Evolutionary conservation across 495 filamentous ascomycete genomes (phyloP), one percentile per base, ranked within the genome.

Genomic region (Xylaria grammica): DNA sequence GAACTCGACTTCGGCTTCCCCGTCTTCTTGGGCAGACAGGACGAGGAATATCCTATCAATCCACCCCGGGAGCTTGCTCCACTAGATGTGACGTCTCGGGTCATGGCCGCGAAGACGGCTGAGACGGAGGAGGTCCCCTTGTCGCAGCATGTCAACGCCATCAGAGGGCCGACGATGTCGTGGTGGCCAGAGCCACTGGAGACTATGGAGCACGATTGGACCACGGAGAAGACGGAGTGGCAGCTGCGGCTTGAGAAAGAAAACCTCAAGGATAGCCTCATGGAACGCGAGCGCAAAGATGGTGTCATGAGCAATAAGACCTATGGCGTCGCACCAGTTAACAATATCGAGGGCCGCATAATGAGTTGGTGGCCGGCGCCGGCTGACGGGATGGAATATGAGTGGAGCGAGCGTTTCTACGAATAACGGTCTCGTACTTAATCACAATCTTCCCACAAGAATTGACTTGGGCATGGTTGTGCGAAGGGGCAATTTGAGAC

Each of bases 321-420:
- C 20, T 30, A 42, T 15, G 48, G 22, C 32, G 29, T 32, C 2
- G 20, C 10, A 30, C 48, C 49, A 26, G 70, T 74, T 30, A 65
- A 62, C 4, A 53, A 48, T 34, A 69, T 74, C 27, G 63, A 65
- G 5, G 72, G 72, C 1, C 54, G 62, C n/a, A 9, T 72, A 13
- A 74, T 74, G 72, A 66, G 62, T 2, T 74, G 72, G 72, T 74
- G 72, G 72, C 72, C 72, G 7, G 40, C 61, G 34, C 49, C 65
- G 8, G 6, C 69, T 3, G 61, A 72, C 4, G 29, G 63, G 4
- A 20, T 68, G 38, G 62, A 69, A 22, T 62, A 72, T 29, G 65
- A 72, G 38, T 74, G 72, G 72, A 56, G 65, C 7, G 72, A 74
- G 38, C 45, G 64, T 29, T 74, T 74, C 51, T 74, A 74, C 52